Base-by-base conservation (phyloP, 352 stramenopile species). In the Globisporangium camurandrum region DNA sequence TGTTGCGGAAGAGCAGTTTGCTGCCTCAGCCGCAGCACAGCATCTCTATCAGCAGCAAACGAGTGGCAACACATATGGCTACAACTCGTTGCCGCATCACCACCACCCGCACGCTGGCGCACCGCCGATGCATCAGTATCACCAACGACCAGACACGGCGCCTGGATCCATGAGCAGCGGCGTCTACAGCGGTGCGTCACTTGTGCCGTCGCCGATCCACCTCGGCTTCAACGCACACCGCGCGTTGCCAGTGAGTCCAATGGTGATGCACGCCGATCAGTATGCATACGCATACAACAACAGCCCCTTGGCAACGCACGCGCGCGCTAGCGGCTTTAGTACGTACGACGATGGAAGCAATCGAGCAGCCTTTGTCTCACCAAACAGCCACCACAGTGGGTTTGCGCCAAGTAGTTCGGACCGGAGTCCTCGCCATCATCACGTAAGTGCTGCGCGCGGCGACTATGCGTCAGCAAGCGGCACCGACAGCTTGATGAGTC, bases 121-220 rank as follows among this genome's bases (percentile, higher is more conserved):
- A 24, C 17, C 20, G 4, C 23, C 20, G 17, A 12, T 41, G 36
- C 36, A 41, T 16, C 17, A 24, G 17, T 19, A 41, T 7, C n/a
- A 41, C 9, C 36, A n/a, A 8, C 62, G 62, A 26, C 58, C 60
- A 20, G 56, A 54, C 49, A 65, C 61, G 1, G 57, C 57, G 8
- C 61, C 56, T 12, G 55, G 33, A 30, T n/a, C 17, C 4, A 41
- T 54, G 17, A 41, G 17, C 19, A 19, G 36, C 6, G 48, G 5
- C 22, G 36, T 16, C 33, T 54, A 54, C 33, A 34, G 30, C 8
- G 30, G 20, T 20, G 33, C 9, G 12, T n/a, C 37, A 62, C 24
- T 68, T 57, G 39, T 82, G 58, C 5, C 52, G 10, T 69, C 61
- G 4, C 57, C 61, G 31, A 69, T 66, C 34, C 24, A 53, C 12